Percentiles rank a stretch among this genome's conserved stretches.
Evolutionary conservation across 371 early-diverging fungal species (phyloP).

Genomic region (Mortierella sp.): DNA sequence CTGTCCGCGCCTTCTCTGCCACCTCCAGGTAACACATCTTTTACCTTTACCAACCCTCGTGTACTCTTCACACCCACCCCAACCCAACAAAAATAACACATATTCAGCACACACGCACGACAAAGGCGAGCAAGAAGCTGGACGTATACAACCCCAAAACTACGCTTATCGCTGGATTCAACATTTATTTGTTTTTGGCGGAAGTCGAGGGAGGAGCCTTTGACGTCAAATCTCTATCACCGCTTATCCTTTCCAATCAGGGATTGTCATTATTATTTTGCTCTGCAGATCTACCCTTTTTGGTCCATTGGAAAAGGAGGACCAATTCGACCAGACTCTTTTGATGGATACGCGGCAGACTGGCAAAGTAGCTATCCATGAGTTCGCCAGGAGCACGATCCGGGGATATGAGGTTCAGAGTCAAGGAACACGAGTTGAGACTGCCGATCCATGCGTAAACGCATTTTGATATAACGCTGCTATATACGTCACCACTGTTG

Average conservation of each 20-base stretch:
- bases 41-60: not conserved
- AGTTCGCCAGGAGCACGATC: not conserved
- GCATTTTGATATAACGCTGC: too few relatives aligned
- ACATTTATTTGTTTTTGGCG: not conserved
- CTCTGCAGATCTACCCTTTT: not conserved
- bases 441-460: not conserved
- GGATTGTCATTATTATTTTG: not conserved
- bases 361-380: not conserved
- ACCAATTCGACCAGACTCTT: not conserved
- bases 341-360: not conserved
- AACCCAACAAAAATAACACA: not conserved
- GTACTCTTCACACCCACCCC: not conserved
- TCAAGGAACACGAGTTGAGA: not conserved
- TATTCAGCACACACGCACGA: not conserved
- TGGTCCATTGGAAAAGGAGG: not conserved
- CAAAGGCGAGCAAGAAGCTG: not conserved
- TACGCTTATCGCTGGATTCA: not conserved
- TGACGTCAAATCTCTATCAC: conserved; percentile 1
- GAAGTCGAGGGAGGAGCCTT: not conserved
- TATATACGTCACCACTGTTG: not conserved
- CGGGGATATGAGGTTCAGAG: not conserved
- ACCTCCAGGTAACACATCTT: conserved; percentile 35
- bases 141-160: not conserved
- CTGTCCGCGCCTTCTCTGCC: conserved; percentile 48
- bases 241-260: not conserved